phyloP scores from a whole-genome alignment of 208 protist species.

The Trypanosoma avium region DNA sequence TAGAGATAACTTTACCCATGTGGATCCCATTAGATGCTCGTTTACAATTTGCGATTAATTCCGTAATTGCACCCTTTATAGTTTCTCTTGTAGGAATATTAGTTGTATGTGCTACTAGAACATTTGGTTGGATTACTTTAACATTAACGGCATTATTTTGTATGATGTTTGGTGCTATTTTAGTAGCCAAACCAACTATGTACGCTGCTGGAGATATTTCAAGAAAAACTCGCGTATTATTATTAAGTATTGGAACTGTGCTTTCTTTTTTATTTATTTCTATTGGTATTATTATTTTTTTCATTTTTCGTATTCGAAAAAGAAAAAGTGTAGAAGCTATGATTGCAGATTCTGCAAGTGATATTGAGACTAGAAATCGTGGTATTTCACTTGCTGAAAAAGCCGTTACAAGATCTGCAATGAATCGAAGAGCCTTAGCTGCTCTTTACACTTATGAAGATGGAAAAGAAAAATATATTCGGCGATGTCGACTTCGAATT shows the following conservation, averaged over 20 bases:
- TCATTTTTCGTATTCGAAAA: constrained; percentile 10
- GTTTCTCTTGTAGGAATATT: constrained; percentile 52
- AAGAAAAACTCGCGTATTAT: constrained; percentile 11
- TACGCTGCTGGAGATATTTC: constrained; percentile 21
- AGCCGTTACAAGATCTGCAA: constrained; percentile 44
- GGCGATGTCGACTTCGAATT: constrained; percentile 23
- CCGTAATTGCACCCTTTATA: constrained; percentile 42
- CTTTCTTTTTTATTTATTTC: constrained; percentile 30
- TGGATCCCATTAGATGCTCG: constrained; percentile 71
- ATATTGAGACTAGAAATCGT: constrained; percentile 23
- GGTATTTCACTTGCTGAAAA: constrained; percentile 31
- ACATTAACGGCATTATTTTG: constrained; percentile 41
- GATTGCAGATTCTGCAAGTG: constrained; percentile 1
- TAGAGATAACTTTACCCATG: constrained; percentile 37
- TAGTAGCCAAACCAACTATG: constrained; percentile 25
- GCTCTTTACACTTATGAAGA: constrained; percentile 32
- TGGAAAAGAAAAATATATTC: constrained; percentile 19
- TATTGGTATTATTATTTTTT: constrained; percentile 25
- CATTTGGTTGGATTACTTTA: constrained; percentile 46
- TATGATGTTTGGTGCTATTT: constrained; percentile 54
- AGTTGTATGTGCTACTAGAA: constrained; percentile 35
- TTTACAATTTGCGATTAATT: constrained; percentile 50
- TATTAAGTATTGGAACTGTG: constrained; percentile 33
- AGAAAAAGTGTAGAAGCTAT: constrained; percentile 27
- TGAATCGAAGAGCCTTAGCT: constrained; percentile 43